Evolutionary conservation across 495 filamentous ascomycete species (phyloP).

Genomic region (Hyaloscypha variabilis): DNA sequence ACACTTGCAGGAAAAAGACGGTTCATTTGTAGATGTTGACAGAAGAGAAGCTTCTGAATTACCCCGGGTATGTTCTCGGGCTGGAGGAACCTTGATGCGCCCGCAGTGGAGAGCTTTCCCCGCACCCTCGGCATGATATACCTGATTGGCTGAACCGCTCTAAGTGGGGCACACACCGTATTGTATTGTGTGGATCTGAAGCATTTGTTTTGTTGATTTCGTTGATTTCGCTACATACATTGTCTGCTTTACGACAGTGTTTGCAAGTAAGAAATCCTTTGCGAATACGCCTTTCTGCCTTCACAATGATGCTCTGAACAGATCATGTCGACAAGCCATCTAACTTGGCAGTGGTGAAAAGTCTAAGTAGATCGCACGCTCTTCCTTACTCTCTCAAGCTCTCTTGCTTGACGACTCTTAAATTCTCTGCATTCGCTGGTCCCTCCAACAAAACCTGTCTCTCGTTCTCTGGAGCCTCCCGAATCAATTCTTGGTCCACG

Average conservation of each 20-base stretch:
- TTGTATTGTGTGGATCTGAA: no score
- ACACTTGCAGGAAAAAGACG: background rate
- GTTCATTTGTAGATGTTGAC: background rate
- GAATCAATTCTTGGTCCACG: background rate
- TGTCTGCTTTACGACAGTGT: no score
- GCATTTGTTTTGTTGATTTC: no score
- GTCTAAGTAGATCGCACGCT: no score
- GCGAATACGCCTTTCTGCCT: no score
- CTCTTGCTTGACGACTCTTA: no score
- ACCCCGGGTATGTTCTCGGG: conserved; percentile 13
- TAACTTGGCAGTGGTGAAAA: no score
- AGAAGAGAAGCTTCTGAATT: background rate
- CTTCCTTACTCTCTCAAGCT: no score
- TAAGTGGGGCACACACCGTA: background rate
- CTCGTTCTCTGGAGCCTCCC: background rate
- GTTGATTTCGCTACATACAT: no score
- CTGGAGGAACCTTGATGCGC: conserved; percentile 11
- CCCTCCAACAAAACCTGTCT: background rate
- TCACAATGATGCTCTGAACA: no score
- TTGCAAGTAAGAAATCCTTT: no score
- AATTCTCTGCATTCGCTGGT: background rate
- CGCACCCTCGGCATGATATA: background rate
- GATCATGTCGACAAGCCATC: no score
- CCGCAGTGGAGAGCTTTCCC: background rate
- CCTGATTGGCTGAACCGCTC: background rate